phyloP scores from a whole-genome alignment of 768 basidiomycete species.

The Suillus brevipes region DNA sequence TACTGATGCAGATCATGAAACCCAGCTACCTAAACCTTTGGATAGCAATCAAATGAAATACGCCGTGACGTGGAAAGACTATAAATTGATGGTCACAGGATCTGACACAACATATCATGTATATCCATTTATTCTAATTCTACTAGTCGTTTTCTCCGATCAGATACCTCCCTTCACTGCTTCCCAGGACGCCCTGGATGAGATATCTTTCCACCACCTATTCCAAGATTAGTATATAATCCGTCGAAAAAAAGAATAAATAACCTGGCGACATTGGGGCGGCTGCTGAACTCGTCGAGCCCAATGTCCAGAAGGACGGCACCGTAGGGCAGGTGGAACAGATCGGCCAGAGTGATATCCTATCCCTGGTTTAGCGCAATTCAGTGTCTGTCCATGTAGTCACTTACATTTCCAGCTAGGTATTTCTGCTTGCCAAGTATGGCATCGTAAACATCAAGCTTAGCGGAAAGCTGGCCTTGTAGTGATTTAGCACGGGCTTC shows the following conservation, averaged over 20 bases:
- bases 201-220: constrained; percentile 53
- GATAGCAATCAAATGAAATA: not conserved
- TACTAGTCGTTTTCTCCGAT: not conserved
- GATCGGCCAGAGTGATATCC: constrained; percentile 23
- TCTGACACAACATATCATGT: not conserved
- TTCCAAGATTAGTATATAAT: not conserved
- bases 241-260: not conserved
- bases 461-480: constrained; percentile 32
- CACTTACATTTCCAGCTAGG: constrained; percentile 35
- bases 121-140: not conserved
- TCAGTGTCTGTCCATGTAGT: not conserved
- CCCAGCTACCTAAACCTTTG: not conserved
- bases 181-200: constrained; percentile 44
- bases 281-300: constrained; percentile 17
- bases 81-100: not conserved
- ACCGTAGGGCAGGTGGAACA: constrained; percentile 24
- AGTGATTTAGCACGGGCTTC: constrained; percentile 27
- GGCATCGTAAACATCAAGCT: constrained; percentile 33
- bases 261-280: constrained; percentile 24
- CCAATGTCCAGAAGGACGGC: constrained; percentile 11
- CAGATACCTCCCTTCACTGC: constrained; percentile 39
- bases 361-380: not conserved
- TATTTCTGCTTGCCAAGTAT: constrained; percentile 37
- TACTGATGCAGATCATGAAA: not conserved
- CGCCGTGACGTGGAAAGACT: not conserved